Conservation (phyloP, 2,329 filamentous ascomycete species). For the Arthrobotrys sphaeroides region DNA sequence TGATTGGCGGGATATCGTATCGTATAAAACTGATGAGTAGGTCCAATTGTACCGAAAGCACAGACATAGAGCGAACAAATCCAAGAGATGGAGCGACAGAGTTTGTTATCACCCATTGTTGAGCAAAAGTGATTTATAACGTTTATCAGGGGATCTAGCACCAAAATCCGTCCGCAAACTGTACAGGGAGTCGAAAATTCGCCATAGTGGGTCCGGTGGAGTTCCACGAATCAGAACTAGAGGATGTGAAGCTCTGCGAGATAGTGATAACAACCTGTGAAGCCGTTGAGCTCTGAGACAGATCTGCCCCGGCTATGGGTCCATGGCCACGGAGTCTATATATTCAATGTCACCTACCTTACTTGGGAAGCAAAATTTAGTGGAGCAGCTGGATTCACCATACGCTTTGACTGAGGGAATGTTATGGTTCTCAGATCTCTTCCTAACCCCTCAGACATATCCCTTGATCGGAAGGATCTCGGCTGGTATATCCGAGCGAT, state of each 20-base stretch:
- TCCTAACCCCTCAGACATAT: too few relatives aligned
- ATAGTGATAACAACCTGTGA: neutral
- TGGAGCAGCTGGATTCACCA: neutral
- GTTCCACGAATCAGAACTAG: constrained; percentile 44
- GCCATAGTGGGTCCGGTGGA: constrained; percentile 28
- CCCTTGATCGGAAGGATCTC: too few relatives aligned
- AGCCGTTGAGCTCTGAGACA: neutral
- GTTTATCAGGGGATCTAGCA: constrained; percentile 20
- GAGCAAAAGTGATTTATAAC: constrained; percentile 10
- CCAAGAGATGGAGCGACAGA: neutral
- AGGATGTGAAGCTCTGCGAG: constrained; percentile 1
- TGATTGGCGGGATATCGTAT: neutral
- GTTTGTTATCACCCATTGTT: neutral
- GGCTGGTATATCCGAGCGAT: too few relatives aligned
- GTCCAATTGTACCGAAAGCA: neutral
- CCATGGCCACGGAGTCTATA: too few relatives aligned
- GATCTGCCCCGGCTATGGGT: too few relatives aligned
- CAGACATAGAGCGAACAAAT: neutral
- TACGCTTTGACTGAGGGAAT: too few relatives aligned
- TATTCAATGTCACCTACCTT: neutral
- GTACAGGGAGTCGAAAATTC: constrained; percentile 21
- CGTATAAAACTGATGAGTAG: neutral
- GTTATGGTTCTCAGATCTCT: too few relatives aligned
- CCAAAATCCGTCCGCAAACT: constrained; percentile 43
- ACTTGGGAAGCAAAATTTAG: neutral